Percentiles rank a stretch among this genome's conserved stretches.
Conservation (phyloP, 192 early-diverging fungal genomes). For the Coemansia aciculifera region DNA sequence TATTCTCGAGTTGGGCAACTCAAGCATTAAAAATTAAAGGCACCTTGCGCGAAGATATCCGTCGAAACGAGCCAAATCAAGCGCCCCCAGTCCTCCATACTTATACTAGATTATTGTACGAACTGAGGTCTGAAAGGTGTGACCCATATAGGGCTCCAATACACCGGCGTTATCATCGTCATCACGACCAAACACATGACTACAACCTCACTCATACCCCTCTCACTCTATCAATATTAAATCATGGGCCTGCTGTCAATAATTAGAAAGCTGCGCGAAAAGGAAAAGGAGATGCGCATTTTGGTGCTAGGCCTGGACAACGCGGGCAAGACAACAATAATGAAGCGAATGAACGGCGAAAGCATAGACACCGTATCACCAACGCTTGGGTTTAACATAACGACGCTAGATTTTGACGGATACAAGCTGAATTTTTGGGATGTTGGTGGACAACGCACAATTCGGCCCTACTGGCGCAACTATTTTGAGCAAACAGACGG, state of each 20-base stretch:
- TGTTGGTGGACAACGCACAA: constrained; percentile 95
- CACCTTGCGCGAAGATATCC: no score
- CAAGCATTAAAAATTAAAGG: not conserved
- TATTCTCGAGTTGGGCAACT: not conserved
- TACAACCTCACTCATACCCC: not conserved
- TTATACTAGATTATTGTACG: not conserved
- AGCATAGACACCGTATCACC: constrained; percentile 88
- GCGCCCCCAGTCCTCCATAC: no score
- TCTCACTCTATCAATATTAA: not conserved
- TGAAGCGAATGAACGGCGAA: constrained; percentile 94
- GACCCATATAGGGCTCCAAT: not conserved
- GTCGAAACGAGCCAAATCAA: no score
- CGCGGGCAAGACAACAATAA: constrained; percentile 98
- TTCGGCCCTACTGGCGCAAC: constrained; percentile 98
- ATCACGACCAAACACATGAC: not conserved
- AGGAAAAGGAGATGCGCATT: constrained; percentile 93
- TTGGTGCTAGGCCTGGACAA: constrained; percentile 97
- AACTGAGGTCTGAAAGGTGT: not conserved
- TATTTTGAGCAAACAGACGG: constrained; percentile 99
- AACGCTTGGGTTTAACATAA: constrained; percentile 97
- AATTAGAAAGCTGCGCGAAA: constrained; percentile 85
- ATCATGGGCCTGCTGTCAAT: constrained; percentile 94
- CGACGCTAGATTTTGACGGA: constrained; percentile 68
- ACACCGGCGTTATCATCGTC: not conserved
- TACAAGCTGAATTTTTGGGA: constrained; percentile 95